Evolutionary conservation across 1,284 basidiomycete species (phyloP).

Genomic region (Cutaneotrichosporon sp.): DNA sequence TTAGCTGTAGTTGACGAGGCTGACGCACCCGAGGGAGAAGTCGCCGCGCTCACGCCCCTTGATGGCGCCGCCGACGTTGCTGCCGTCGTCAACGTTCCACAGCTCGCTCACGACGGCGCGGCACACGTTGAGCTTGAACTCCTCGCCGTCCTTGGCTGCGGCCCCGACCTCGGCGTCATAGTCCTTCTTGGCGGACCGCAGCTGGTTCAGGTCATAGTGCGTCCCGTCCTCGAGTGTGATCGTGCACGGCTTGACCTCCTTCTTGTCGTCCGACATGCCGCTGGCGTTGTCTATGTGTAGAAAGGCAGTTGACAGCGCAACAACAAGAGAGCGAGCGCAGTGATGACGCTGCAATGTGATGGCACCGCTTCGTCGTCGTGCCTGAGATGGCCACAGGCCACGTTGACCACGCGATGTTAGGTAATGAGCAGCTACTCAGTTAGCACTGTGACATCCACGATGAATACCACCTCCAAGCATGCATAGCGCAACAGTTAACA

Average conservation of each 20-base stretch:
- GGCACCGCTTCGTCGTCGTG: no score
- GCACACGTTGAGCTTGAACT: conserved; percentile 46
- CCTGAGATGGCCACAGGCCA: no score
- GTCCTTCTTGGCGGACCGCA: conserved; percentile 33
- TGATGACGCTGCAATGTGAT: no score
- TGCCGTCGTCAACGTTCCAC: conserved; percentile 40
- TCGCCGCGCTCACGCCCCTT: conserved; percentile 24
- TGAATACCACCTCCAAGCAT: no score
- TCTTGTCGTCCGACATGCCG: conserved; percentile 3
- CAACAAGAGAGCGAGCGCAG: neutral
- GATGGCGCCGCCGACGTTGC: conserved; percentile 38
- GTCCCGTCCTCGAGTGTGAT: conserved; percentile 43
- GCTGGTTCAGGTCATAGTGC: conserved; percentile 42
- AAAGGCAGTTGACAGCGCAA: no score
- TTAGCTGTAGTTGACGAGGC: neutral
- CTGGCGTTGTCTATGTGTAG: neutral
- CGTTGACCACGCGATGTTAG: no score
- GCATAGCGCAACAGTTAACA: no score
- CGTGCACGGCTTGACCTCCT: conserved; percentile 24
- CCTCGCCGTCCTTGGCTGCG: conserved; percentile 1
- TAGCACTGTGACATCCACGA: no score
- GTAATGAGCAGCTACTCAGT: no score
- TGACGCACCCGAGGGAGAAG: conserved; percentile 40
- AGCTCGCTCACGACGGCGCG: conserved; percentile 41
- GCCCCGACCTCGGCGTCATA: conserved; percentile 30